Evolutionary conservation across 257 asterid species (phyloP).

Genomic region (Leptodermis oblonga): DNA sequence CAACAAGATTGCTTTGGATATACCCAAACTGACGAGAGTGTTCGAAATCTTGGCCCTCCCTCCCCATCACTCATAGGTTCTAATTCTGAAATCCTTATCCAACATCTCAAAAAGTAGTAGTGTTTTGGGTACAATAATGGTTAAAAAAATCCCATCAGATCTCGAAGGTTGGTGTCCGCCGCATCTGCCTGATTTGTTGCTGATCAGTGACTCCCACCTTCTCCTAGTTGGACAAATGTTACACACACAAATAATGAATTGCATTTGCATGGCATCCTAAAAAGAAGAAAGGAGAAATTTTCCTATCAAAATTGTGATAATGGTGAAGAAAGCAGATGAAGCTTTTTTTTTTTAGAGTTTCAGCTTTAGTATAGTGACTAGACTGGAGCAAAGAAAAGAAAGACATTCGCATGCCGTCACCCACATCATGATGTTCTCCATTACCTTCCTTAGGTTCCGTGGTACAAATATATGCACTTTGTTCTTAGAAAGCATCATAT

Average conservation of each 20-base stretch:
- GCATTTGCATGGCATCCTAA: conserved; percentile 1
- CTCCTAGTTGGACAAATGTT: conserved; percentile 27
- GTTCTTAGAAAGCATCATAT: conserved; percentile 3
- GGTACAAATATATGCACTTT: not conserved
- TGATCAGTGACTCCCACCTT: conserved; percentile 9
- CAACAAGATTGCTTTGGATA: conserved; percentile 1
- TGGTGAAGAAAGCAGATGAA: conserved; percentile 19
- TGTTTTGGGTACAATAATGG: not conserved
- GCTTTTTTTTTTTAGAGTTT: no score
- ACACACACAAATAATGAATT: conserved; percentile 22
- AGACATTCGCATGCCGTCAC: conserved; percentile 48
- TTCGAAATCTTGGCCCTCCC: not conserved
- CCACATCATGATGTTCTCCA: conserved; percentile 59
- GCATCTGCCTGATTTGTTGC: conserved; percentile 25
- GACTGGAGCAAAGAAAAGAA: conserved; percentile 27
- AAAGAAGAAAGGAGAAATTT: conserved; percentile 1
- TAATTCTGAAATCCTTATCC: conserved; percentile 13
- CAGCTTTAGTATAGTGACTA: conserved; percentile 19
- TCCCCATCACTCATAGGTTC: no score
- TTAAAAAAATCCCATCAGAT: not conserved
- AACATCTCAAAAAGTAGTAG: conserved; percentile 11
- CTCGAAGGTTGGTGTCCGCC: conserved; percentile 35
- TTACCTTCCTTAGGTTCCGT: conserved; percentile 13
- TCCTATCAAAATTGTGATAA: conserved; percentile 17
- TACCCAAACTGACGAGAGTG: not conserved